phyloP scores from a whole-genome alignment of 139 green algal genomes.

The Gonium pectorale region DNA sequence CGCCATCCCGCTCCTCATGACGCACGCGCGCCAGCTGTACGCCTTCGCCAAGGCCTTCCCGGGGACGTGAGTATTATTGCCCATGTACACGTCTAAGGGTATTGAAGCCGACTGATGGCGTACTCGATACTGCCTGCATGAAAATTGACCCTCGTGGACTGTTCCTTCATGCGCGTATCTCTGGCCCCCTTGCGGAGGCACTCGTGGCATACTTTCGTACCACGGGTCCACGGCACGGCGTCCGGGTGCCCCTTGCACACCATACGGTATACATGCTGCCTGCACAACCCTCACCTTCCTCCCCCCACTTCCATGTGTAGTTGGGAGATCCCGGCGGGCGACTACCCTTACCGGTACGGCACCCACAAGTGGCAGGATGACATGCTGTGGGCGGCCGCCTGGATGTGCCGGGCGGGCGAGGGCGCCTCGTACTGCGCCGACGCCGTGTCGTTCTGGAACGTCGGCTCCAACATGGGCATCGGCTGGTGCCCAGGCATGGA shows the following conservation, averaged over 20 bases:
- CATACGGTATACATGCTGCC: too few species aligned
- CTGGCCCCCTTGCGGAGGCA: too few species aligned
- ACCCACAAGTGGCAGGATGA: slow-evolving; percentile 31
- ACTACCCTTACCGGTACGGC: slow-evolving; percentile 29
- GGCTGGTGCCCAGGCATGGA: slow-evolving; percentile 4
- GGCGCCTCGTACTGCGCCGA: slow-evolving; percentile 4
- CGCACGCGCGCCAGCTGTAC: slow-evolving; percentile 49
- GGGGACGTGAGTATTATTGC: slow-evolving; percentile 42
- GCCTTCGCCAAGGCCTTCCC: slow-evolving; percentile 56
- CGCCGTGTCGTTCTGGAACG: neutral
- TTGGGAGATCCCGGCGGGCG: slow-evolving; percentile 3
- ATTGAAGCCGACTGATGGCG: neutral
- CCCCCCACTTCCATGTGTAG: too few species aligned
- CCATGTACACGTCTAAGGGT: neutral
- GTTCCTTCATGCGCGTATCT: too few species aligned
- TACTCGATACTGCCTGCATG: neutral
- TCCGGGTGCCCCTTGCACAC: too few species aligned
- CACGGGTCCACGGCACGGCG: too few species aligned
- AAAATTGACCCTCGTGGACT: neutral
- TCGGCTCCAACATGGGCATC: neutral
- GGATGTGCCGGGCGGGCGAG: slow-evolving; percentile 2
- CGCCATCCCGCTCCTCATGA: slow-evolving; percentile 41
- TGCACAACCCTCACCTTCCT: too few species aligned
- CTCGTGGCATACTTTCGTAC: too few species aligned
- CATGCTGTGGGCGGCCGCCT: slow-evolving; percentile 22